phyloP scores from a whole-genome alignment of 306 rosid genomes.

The Echinosophora koreensis region DNA sequence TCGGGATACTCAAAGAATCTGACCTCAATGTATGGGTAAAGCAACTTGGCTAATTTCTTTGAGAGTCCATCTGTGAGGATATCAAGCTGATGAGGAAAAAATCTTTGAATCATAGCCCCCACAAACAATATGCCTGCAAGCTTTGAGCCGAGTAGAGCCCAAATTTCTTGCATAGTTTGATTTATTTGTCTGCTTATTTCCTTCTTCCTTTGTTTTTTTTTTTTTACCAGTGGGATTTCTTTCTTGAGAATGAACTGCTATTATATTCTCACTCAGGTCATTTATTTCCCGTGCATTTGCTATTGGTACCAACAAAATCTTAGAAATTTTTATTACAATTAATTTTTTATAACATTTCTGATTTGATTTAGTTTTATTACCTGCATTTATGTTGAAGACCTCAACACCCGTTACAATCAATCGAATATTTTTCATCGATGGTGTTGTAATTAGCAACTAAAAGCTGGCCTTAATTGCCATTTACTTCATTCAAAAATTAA shows the following conservation, averaged over 20 bases:
- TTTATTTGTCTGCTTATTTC: neutral
- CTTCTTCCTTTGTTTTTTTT: too few relatives aligned
- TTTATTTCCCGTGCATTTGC: constrained; percentile 5
- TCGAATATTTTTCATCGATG: too few relatives aligned
- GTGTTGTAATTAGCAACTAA: too few relatives aligned
- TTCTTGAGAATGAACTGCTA: neutral
- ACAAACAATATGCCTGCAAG: constrained; percentile 31
- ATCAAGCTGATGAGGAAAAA: constrained; percentile 46
- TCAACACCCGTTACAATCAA: too few relatives aligned
- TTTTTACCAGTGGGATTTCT: neutral
- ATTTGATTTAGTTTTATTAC: too few relatives aligned
- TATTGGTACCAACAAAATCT: neutral
- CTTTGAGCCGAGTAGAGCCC: constrained; percentile 47
- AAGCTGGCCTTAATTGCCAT: too few relatives aligned
- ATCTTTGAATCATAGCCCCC: constrained; percentile 50
- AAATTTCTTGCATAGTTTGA: constrained; percentile 44
- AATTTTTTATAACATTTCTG: too few relatives aligned
- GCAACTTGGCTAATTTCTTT: constrained; percentile 18
- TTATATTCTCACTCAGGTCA: neutral
- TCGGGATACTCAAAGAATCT: constrained; percentile 51
- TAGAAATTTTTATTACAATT: too few relatives aligned
- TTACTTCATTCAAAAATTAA: too few relatives aligned
- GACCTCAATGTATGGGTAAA: constrained; percentile 56
- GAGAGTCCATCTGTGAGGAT: constrained; percentile 15
- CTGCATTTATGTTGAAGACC: too few relatives aligned